These are phyloP conservation scores for Fusarium redolens DNA, from an alignment of 2,329 filamentous ascomycete species.

Conservation along the genomic window DNA sequence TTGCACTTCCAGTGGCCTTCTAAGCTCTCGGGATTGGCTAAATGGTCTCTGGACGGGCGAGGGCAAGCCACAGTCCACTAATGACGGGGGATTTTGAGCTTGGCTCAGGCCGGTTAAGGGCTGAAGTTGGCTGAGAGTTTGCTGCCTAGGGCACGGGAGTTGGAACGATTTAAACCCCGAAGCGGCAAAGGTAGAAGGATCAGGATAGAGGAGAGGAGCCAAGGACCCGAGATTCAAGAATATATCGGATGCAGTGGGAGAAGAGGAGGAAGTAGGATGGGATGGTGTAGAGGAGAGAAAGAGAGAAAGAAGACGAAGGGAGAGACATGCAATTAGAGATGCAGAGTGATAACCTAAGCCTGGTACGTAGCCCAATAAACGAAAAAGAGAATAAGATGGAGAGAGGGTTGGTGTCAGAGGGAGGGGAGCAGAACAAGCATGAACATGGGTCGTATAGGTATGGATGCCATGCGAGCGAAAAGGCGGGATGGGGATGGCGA, in stretches of 20 bases:
- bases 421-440: constrained; percentile 21
- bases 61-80: constrained; percentile 33
- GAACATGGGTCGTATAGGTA: constrained; percentile 3
- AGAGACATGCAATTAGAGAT: constrained; percentile 5
- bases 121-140: constrained; percentile 28
- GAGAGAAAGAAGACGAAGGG: constrained; percentile 6
- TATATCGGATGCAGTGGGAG: constrained; percentile 8
- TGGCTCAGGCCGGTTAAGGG: constrained; percentile 10
- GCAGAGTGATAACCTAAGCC: constrained; percentile 8
- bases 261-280: neutral
- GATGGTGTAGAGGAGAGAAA: constrained; percentile 5
- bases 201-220: constrained; percentile 13
- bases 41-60: neutral
- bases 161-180: constrained; percentile 22
- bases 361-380: constrained; percentile 20
- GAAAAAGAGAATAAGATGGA: constrained; percentile 25
- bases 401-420: constrained; percentile 7
- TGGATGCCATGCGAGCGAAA: constrained; percentile 29
- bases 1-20: constrained; percentile 14
- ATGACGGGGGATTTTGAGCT: constrained; percentile 17
- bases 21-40: constrained; percentile 12
- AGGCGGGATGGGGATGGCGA: constrained; percentile 37
- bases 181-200: constrained; percentile 7
- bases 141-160: constrained; percentile 32
- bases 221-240: constrained; percentile 23